Evolutionary conservation across 768 basidiomycete genomes (phyloP), one percentile per base, ranked within the genome.

Genomic region (Lyophyllum decastes): DNA sequence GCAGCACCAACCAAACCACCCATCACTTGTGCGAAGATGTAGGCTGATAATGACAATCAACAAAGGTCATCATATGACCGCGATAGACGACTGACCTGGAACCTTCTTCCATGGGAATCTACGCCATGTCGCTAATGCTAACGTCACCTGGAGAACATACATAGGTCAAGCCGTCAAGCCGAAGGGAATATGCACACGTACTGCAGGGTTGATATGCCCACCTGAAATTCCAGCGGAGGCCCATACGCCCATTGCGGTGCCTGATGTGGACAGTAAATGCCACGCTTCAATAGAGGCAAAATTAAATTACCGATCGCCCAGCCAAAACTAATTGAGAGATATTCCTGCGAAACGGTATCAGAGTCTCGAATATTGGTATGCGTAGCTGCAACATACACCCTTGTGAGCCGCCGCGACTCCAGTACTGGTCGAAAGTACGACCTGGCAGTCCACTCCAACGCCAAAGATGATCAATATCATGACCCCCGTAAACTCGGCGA

Each of bases 21-120:
- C 61, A 89, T 72, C 25, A 86, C 60, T 64, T 90, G 88, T 0
- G 85, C 84, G 47, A 82, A 69, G 55, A 88, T 79, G 68, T 85
- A 90, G 24, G 57, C 73, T 72, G 53, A 27, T 21, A 45, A 38
- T 25, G 24, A 34, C 19, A 24, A 27, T 59, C 19, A 44, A 21
- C 21, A 38, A 54, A 30, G n/a, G 17, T 9, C 40, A 49, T 49
- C 35, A 45, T 30, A 35, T 33, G 21, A 22, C 40, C n/a, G 7
- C 9, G 6, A 22, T 16, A 24, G 11, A 27, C 9, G 9, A 46
- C 71, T 45, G 55, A 75, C 63, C 73, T 1, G 89, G 89, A 0
- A 88, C 88, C 66, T 90, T 90, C 61, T 77, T 79, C 83, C 86
- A 85, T 0, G 88, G 87, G 69, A 90, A 90, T 55, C 76, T 76